Percentiles rank a stretch among this genome's conserved stretches.
These are phyloP conservation scores for Trichoderma hamatum DNA, from an alignment of 2,329 filamentous ascomycete genomes.

Conservation along the genomic window DNA sequence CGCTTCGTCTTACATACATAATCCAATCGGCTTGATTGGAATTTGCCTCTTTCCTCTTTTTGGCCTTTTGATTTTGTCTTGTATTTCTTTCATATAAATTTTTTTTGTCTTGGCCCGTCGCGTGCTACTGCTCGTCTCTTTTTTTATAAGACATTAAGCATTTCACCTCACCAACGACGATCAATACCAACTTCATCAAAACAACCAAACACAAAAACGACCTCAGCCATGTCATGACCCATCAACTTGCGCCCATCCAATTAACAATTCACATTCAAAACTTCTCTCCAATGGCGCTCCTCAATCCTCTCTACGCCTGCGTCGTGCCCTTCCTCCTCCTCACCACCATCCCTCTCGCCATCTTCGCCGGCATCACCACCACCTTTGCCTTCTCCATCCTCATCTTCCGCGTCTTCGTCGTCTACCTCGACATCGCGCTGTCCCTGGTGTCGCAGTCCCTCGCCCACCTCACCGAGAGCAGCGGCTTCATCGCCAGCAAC, in stretches of 20 bases:
- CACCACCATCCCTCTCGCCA: conserved; percentile 63
- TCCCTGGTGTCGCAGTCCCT: conserved; percentile 61
- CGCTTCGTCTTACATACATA: neutral
- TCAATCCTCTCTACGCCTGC: conserved; percentile 59
- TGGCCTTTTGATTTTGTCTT: neutral
- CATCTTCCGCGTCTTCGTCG: conserved; percentile 60
- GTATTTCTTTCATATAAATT: neutral
- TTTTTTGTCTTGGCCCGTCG: conserved; percentile 1
- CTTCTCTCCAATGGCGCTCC: conserved; percentile 49
- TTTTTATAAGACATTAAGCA: neutral
- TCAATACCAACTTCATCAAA: neutral
- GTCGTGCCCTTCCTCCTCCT: conserved; percentile 65
- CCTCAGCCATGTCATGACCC: conserved; percentile 24
- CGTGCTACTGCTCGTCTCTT: neutral
- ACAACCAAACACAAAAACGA: neutral
- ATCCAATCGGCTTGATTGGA: conserved; percentile 4
- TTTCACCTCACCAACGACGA: neutral
- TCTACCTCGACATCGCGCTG: conserved; percentile 65
- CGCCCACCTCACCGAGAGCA: conserved; percentile 39
- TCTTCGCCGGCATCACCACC: conserved; percentile 66
- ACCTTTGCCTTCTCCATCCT: conserved; percentile 64
- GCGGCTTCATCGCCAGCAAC: conserved; percentile 37
- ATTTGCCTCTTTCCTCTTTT: neutral
- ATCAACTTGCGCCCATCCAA: neutral
- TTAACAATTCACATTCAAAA: neutral